A percentile compares a stretch with the other conserved stretches of the same genome.
Conservation (phyloP, 257 asterid genomes). For the Nicotiana attenuata region DNA sequence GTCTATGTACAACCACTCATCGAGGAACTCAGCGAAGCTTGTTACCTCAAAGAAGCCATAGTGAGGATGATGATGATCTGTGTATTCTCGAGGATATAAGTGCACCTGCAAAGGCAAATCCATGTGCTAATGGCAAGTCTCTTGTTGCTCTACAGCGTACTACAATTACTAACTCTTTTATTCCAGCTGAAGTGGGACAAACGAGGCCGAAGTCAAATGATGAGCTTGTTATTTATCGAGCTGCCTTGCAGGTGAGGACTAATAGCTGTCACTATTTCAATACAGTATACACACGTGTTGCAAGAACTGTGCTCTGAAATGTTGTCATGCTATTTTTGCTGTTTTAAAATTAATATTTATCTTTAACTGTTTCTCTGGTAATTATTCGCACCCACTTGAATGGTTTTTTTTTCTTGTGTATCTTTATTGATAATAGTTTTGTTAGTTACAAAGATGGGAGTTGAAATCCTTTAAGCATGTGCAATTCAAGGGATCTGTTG, state of each 20-base stretch:
- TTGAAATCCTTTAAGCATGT: not conserved
- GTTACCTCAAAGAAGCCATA: slow-evolving; percentile 21
- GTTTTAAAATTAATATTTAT: not conserved
- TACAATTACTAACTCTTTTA: slow-evolving; percentile 31
- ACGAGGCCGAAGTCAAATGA: slow-evolving; percentile 53
- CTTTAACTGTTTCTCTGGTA: not conserved
- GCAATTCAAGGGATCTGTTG: not conserved
- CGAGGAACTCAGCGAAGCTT: slow-evolving; percentile 35
- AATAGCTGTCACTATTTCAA: not conserved
- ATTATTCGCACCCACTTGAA: not conserved
- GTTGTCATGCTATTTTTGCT: not conserved
- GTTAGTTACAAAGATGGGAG: not conserved
- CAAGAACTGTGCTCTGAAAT: not conserved
- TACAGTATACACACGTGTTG: not conserved
- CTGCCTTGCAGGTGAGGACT: slow-evolving; percentile 65
- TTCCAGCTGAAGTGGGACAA: slow-evolving; percentile 29
- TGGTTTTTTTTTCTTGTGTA: not conserved
- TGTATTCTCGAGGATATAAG: slow-evolving; percentile 71
- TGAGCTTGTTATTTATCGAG: slow-evolving; percentile 58
- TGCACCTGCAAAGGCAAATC: slow-evolving; percentile 42
- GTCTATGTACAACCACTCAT: slow-evolving; percentile 22
- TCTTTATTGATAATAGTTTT: not conserved
- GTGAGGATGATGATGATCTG: slow-evolving; percentile 58
- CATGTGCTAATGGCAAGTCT: slow-evolving; percentile 31
- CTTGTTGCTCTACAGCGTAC: slow-evolving; percentile 27